Conservation (phyloP, 2,329 filamentous ascomycete species). For the Penicillium polonicum region DNA sequence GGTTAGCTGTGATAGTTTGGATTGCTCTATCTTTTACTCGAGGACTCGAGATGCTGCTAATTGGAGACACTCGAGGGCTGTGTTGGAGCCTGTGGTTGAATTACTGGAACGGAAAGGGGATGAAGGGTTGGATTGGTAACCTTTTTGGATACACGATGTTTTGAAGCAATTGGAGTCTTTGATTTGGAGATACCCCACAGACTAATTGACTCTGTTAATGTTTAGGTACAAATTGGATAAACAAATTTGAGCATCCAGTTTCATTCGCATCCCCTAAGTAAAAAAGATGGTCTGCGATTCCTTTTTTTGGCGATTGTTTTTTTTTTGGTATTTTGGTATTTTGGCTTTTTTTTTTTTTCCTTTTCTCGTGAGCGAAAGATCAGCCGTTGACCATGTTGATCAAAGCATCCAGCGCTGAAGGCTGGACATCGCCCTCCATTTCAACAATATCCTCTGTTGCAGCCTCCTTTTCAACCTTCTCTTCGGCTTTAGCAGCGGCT, state of each 20-base stretch:
- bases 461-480: background rate
- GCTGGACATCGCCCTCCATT: slow-evolving; percentile 23
- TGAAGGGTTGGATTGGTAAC: slow-evolving; percentile 39
- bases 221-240: background rate
- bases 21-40: slow-evolving; percentile 86
- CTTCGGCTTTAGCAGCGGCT: background rate
- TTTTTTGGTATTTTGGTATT: background rate
- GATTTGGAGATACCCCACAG: slow-evolving; percentile 12
- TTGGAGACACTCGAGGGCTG: slow-evolving; percentile 38
- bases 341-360: background rate
- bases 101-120: slow-evolving; percentile 37
- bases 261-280: background rate
- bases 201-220: background rate
- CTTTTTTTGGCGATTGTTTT: background rate
- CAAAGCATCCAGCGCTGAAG: slow-evolving; percentile 28
- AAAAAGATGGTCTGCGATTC: background rate
- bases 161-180: background rate
- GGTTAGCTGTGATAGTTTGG: slow-evolving; percentile 83
- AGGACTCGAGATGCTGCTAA: slow-evolving; percentile 39
- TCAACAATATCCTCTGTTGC: slow-evolving; percentile 23
- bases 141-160: background rate
- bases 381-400: slow-evolving; percentile 8
- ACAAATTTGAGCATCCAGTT: background rate
- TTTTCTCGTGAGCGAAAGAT: background rate
- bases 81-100: slow-evolving; percentile 39